Percentiles rank a stretch among this genome's conserved stretches.
phyloP scores from a whole-genome alignment of 257 asterid species.

The Linderniella brevidens region DNA sequence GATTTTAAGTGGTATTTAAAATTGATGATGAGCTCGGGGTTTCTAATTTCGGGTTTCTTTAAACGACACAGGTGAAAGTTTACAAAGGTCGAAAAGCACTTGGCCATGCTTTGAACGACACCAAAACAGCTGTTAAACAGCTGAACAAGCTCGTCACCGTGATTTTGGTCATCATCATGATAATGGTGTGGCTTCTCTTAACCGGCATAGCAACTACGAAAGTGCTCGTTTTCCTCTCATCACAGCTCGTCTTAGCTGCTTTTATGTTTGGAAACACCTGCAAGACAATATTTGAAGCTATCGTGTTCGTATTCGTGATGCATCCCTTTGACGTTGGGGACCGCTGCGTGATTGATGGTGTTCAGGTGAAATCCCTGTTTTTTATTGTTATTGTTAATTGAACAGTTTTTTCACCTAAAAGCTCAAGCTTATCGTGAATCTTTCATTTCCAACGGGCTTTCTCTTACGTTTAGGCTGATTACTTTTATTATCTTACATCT shows the following conservation, averaged over 20 bases:
- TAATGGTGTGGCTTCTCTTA: constrained; percentile 35
- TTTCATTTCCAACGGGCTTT: too few relatives aligned
- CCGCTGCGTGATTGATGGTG: constrained; percentile 41
- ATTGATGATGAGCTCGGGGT: too few relatives aligned
- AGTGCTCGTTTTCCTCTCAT: constrained; percentile 33
- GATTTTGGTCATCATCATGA: constrained; percentile 17
- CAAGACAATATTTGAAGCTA: constrained; percentile 50
- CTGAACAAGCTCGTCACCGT: constrained; percentile 31
- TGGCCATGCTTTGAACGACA: constrained; percentile 58
- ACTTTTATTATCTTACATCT: too few relatives aligned
- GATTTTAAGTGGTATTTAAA: too few relatives aligned
- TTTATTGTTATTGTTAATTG: not conserved
- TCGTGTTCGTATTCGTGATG: constrained; percentile 46
- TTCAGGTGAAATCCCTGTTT: constrained; percentile 20
- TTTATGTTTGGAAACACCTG: constrained; percentile 56
- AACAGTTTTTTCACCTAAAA: not conserved
- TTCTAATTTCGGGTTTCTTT: not conserved
- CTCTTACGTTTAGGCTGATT: too few relatives aligned
- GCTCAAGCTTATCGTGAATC: not conserved
- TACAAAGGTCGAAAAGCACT: constrained; percentile 79
- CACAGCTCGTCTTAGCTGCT: constrained; percentile 40
- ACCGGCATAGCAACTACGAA: constrained; percentile 45
- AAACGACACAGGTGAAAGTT: constrained; percentile 58
- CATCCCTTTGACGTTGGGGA: constrained; percentile 58
- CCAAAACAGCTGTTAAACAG: constrained; percentile 51